Percentiles rank a stretch among this genome's conserved stretches.
Evolutionary conservation across 2,329 filamentous ascomycete genomes (phyloP).

Genomic region (Aspergillus ochraceoroseus): DNA sequence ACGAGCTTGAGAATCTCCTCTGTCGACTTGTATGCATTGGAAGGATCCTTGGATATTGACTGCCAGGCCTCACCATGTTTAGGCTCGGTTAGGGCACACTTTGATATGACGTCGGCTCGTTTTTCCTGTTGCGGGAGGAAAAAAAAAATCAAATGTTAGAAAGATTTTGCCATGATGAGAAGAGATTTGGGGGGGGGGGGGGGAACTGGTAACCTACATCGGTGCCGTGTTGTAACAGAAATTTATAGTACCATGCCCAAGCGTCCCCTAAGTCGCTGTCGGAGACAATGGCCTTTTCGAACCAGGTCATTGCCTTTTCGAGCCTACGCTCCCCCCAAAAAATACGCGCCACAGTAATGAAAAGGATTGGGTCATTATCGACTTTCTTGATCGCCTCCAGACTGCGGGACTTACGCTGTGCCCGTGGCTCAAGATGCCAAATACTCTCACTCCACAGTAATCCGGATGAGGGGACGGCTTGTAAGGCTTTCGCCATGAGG

Average conservation of each 20-base stretch:
- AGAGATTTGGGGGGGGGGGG: neutral
- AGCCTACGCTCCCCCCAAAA: conserved; percentile 92
- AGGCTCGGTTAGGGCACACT: conserved; percentile 78
- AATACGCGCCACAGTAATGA: conserved; percentile 87
- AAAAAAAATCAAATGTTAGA: conserved; percentile 13
- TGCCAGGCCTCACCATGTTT: conserved; percentile 93
- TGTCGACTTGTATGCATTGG: conserved; percentile 66
- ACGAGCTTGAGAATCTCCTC: conserved; percentile 83
- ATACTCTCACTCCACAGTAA: conserved; percentile 92
- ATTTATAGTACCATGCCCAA: conserved; percentile 98
- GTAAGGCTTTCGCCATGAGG: conserved; percentile 87
- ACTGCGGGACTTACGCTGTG: conserved; percentile 84
- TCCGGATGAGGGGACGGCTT: conserved; percentile 83
- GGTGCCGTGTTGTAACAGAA: conserved; percentile 84
- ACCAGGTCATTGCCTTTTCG: conserved; percentile 94
- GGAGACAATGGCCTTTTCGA: conserved; percentile 86
- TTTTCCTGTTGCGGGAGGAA: conserved; percentile 68
- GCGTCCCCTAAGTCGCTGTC: conserved; percentile 85
- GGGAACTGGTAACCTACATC: conserved; percentile 47
- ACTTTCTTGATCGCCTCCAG: conserved; percentile 96
- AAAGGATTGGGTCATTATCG: conserved; percentile 82
- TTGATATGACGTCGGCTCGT: conserved; percentile 72
- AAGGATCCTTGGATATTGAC: conserved; percentile 74
- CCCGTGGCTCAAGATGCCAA: conserved; percentile 85
- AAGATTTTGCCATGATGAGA: neutral